Conservation (phyloP, 2,329 filamentous ascomycete species). For the Metarhizium rileyi region DNA sequence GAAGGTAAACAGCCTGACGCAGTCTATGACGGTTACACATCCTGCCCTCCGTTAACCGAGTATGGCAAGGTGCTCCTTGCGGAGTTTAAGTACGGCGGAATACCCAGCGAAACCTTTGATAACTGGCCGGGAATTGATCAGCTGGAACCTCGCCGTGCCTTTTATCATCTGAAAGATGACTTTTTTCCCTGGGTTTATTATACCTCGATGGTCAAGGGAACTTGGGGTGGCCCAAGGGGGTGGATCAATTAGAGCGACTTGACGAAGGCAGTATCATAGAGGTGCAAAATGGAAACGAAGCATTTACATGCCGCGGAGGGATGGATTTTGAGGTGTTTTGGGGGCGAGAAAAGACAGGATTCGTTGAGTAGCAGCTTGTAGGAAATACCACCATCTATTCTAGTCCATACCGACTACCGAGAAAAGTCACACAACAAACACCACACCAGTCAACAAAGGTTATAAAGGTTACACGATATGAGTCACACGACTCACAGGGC, state of each 20-base stretch:
- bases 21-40: slow-evolving; percentile 45
- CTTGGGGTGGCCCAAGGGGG: slow-evolving; percentile 51
- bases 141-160: slow-evolving; percentile 41
- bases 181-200: slow-evolving; percentile 60
- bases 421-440: no score
- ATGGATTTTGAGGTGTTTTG: no score
- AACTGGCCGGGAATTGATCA: slow-evolving; percentile 47
- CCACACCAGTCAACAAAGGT: no score
- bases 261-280: background rate
- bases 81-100: slow-evolving; percentile 55
- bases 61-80: slow-evolving; percentile 55
- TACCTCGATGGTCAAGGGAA: slow-evolving; percentile 50
- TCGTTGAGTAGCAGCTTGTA: no score
- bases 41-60: slow-evolving; percentile 43
- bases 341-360: no score
- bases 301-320: background rate
- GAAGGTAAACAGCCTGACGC: slow-evolving; percentile 35
- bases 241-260: slow-evolving; percentile 20
- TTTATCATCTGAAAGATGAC: slow-evolving; percentile 56
- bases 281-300: background rate
- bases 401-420: no score
- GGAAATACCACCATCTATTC: no score
- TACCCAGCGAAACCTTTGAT: slow-evolving; percentile 53
- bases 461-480: no score
- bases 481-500: no score